Evolutionary conservation across 2,329 filamentous ascomycete genomes (phyloP), one percentile per base, ranked within the genome.

Genomic region (Calonectria pteridis): DNA sequence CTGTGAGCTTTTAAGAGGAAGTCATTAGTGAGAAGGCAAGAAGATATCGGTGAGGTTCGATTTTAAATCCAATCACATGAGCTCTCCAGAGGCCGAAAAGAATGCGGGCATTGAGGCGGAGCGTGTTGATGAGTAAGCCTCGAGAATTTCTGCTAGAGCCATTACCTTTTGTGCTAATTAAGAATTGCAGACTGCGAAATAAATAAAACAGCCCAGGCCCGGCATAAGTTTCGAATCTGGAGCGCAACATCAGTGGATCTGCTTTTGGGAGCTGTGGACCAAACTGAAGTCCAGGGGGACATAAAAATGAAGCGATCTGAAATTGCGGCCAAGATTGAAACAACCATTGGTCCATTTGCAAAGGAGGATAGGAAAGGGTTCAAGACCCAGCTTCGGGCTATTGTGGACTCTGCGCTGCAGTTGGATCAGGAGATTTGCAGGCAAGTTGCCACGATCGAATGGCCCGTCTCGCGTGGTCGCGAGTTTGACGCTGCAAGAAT

Each of bases 221-320:
- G 53, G n/a, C 64, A 46, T 5, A 51, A 50, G 16, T 67, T 67
- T 28, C 64, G 50, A 14, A 37, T 53, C 23, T 67, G 64, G 64
- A 35, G 46, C 6, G 46, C 64, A 20, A 53, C 43, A 4, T 51
- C 64, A 18, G 29, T 33, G n/a, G 49, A 29, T 2, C 20, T 67
- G 7, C 26, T 67, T 9, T 16, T 53, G 23, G 33, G 28, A 4
- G 64, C n/a, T 4, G 20, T 67, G 14, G 46, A 53, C 43, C 28
- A 29, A 11, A 26, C 20, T 13, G 35, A 37, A 6, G 58, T 23
- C 33, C 20, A 26, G 6, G 31, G 6, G 11, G n/a, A 14, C 23
- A 11, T 62, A 18, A 37, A 62, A 10, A 28, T 29, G 14, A 29
- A 65, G 11, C n/a, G 13, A 29, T 6, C 23, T 4, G 23, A 23